Percentiles rank a stretch among this genome's conserved stretches.
phyloP scores from a whole-genome alignment of 2,329 filamentous ascomycete species.

The Fusarium lateritium region DNA sequence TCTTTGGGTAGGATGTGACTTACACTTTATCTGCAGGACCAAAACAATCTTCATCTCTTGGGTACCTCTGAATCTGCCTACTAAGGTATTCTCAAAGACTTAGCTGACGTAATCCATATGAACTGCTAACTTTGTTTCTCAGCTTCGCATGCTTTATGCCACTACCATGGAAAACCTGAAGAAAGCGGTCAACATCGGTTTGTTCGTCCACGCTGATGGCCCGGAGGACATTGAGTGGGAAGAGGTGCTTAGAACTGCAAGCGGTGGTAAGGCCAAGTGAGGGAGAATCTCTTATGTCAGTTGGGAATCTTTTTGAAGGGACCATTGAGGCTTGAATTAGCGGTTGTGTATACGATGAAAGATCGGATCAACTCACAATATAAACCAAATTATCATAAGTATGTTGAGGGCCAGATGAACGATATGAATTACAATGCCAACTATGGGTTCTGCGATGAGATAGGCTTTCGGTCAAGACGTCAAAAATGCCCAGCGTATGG shows the following conservation, averaged over 20 bases:
- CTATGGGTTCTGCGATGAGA: too few species aligned
- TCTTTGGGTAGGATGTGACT: accelerated
- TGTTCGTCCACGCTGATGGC: slow-evolving; percentile 36
- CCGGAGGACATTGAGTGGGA: slow-evolving; percentile 33
- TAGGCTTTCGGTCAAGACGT: too few species aligned
- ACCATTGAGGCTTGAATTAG: too few species aligned
- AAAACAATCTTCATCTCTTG: slow-evolving; percentile 41
- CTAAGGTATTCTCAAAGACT: slow-evolving; percentile 24
- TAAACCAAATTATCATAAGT: too few species aligned
- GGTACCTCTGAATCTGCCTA: slow-evolving; percentile 28
- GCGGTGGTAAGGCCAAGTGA: slow-evolving; percentile 25
- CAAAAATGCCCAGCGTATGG: too few species aligned
- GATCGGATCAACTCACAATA: too few species aligned
- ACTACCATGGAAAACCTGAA: slow-evolving; percentile 44
- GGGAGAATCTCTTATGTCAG: background rate
- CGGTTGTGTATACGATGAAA: too few species aligned
- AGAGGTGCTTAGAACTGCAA: slow-evolving; percentile 24
- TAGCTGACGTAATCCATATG: background rate
- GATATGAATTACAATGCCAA: too few species aligned
- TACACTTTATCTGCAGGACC: background rate
- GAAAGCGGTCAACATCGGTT: slow-evolving; percentile 30
- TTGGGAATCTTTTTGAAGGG: too few species aligned
- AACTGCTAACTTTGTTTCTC: background rate
- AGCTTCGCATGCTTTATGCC: slow-evolving; percentile 45
- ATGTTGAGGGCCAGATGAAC: too few species aligned